Base-by-base conservation (phyloP, 805 yeast genomes). In the Candida vaughaniae region DNA sequence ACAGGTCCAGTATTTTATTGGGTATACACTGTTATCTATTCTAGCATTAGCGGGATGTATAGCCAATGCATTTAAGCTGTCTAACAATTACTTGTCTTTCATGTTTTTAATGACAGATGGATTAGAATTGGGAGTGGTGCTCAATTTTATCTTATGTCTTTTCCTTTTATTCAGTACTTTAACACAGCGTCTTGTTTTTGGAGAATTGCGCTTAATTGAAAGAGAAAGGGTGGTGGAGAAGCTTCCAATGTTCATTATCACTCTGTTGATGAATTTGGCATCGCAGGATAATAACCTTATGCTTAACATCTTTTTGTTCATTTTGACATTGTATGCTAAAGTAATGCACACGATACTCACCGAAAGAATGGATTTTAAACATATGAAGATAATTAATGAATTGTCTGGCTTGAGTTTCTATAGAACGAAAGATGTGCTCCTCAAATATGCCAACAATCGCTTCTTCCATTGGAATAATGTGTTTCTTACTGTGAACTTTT, bases 341-440 rank as follows among this genome's bases (percentile, higher is more conserved):
- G 79, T 83, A 2, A 79, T 84, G 64, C 95, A 89, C 53, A 82
- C 95, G 80, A 72, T 93, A 1, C 58, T 83, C 30, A 61, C 65
- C 25, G 81, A 77, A 38, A 53, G 85, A 16, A 60, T 75, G 11
- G 80, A 77, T 19, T 57, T 55, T 38, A 38, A 60, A 11, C 58
- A 58, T 19, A 52, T 60, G 45, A 48, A 43, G 22, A 52, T 64
- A 4, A 52, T 47, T 16, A 66, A 62, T 33, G 52, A 48, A 23
- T 36, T 56, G 6, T 38, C 47, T 2, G 41, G 43, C 31, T 53
- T 42, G 9, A 33, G 42, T 12, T 29, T 20, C 5, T 45, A 42
- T 28, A 29, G 39, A 18, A 37, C 50, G 2, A 40, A 45, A 16
- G 16, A 25, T 9, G 45, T 43, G 9, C 52, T 59, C 71, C 48